phyloP scores from a whole-genome alignment of 371 early-diverging fungal species.

The Coemansia sp. region DNA sequence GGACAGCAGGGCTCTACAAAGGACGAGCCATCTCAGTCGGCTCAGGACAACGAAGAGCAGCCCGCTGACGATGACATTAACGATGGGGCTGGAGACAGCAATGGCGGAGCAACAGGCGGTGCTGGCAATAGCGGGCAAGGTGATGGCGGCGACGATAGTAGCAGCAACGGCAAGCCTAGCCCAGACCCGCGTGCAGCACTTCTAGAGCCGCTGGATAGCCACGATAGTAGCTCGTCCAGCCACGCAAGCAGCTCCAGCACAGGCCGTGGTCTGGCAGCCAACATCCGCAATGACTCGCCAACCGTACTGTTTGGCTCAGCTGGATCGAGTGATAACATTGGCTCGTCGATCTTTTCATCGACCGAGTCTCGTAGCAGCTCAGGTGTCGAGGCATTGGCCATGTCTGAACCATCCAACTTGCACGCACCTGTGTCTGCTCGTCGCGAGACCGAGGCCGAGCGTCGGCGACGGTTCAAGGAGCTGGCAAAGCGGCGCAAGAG shows the following conservation, averaged over 20 bases:
- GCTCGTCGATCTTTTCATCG: constrained; percentile 48
- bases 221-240: constrained; percentile 28
- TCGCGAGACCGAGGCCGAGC: constrained; percentile 29
- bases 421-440: constrained; percentile 5
- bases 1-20: background rate
- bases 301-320: constrained; percentile 18
- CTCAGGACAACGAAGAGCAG: background rate
- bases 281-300: constrained; percentile 6
- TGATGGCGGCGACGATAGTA: constrained; percentile 10
- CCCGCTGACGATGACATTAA: constrained; percentile 1
- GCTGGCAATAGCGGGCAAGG: constrained; percentile 1
- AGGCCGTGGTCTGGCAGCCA: constrained; percentile 40
- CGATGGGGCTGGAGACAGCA: background rate
- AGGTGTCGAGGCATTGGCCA: background rate
- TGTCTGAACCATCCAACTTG: constrained; percentile 7
- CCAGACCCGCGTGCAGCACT: constrained; percentile 28
- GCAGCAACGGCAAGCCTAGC: constrained; percentile 26
- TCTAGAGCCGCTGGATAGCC: constrained; percentile 28
- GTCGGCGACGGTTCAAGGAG: constrained; percentile 32
- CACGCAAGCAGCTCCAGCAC: constrained; percentile 31
- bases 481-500: constrained; percentile 47
- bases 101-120: background rate
- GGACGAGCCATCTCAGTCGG: background rate
- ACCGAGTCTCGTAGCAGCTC: constrained; percentile 16
- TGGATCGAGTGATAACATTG: constrained; percentile 24